Evolutionary conservation across 345 rosid species (phyloP).

Genomic region (Cardamine resedifolia): DNA sequence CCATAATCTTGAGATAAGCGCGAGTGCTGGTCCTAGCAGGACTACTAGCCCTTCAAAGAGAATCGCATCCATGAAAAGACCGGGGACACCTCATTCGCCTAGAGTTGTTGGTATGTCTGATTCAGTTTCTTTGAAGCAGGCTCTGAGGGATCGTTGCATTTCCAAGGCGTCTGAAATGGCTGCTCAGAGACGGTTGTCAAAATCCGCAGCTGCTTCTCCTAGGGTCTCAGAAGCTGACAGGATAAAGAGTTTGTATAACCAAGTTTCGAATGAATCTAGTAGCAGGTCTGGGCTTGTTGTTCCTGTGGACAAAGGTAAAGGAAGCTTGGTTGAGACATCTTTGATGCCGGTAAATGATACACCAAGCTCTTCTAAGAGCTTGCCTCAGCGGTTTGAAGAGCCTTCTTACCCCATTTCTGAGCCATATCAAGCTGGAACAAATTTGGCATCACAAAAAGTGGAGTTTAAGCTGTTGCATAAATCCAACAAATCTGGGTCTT

Average conservation of each 20-base stretch:
- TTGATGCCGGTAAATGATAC: constrained; percentile 51
- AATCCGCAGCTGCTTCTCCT: constrained; percentile 51
- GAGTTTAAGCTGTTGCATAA: constrained; percentile 42
- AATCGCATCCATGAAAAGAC: constrained; percentile 61
- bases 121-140: constrained; percentile 82
- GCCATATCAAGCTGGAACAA: constrained; percentile 43
- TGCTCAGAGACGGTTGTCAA: constrained; percentile 78
- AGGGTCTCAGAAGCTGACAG: constrained; percentile 76
- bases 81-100: constrained; percentile 69
- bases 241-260: constrained; percentile 74
- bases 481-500: constrained; percentile 41
- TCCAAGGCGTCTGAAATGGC: constrained; percentile 99
- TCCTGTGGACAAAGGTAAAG: constrained; percentile 46
- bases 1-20: constrained; percentile 37
- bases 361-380: constrained; percentile 43
- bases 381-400: constrained; percentile 39
- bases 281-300: constrained; percentile 39
- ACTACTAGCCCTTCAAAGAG: constrained; percentile 59
- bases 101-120: constrained; percentile 61
- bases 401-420: constrained; percentile 39
- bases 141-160: constrained; percentile 83
- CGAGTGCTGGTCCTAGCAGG: constrained; percentile 51
- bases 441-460: constrained; percentile 34
- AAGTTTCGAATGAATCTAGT: constrained; percentile 58
- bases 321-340: constrained; percentile 52